Percentiles rank a stretch among this genome's conserved stretches.
phyloP scores from a whole-genome alignment of 2,329 filamentous ascomycete genomes.

The Furcasterigmium furcatum region DNA sequence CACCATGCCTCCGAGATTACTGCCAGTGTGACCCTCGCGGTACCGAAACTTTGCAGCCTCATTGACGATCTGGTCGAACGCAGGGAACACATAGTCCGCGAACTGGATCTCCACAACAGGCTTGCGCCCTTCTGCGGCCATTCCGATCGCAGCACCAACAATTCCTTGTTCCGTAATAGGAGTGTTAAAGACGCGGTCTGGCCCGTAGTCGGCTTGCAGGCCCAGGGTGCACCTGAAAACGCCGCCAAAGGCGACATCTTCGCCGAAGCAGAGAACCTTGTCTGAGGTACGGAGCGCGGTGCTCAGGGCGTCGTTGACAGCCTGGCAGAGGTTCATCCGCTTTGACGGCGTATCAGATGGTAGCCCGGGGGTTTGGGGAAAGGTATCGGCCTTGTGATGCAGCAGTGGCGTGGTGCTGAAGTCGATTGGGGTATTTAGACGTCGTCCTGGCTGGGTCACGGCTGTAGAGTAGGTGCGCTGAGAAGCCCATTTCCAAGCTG shows the following conservation, averaged over 20 bases:
- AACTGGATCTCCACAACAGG: conserved; percentile 95
- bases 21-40: conserved; percentile 57
- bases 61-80: conserved; percentile 92
- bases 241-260: conserved; percentile 95
- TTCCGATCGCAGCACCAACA: conserved; percentile 87
- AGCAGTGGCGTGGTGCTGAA: conserved; percentile 80
- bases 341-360: conserved; percentile 68
- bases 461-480: no score
- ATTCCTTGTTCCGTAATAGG: conserved; percentile 93
- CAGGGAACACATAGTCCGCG: conserved; percentile 89
- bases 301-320: conserved; percentile 85
- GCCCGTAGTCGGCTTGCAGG: conserved; percentile 81
- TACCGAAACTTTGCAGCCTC: conserved; percentile 88
- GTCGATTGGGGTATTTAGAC: conserved; percentile 82
- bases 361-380: conserved; percentile 71
- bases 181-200: conserved; percentile 92
- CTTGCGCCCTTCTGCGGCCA: conserved; percentile 86
- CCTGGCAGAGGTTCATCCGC: conserved; percentile 90
- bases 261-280: conserved; percentile 85
- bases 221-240: conserved; percentile 95
- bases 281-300: conserved; percentile 82
- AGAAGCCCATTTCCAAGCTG: no score
- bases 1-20: conserved; percentile 73
- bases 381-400: conserved; percentile 71
- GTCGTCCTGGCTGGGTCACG: no score